A percentile compares a stretch with the other conserved stretches of the same genome.
Conservation (phyloP, 768 basidiomycete genomes). For the Pleurotus cornucopiae region DNA sequence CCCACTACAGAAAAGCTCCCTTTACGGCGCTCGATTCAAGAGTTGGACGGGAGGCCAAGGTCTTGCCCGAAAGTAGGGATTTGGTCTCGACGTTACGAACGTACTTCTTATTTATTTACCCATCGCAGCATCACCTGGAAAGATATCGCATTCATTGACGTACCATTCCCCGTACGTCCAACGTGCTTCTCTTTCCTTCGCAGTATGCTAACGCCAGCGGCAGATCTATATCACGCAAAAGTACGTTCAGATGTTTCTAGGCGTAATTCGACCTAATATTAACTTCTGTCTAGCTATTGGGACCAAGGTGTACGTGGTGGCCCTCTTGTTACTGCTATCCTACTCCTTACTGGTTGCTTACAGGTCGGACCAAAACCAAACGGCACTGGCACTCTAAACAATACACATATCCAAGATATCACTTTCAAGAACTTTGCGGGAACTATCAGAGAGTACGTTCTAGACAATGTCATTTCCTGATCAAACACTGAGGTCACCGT, state of each 20-base stretch:
- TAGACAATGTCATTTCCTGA: neutral
- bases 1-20: slow-evolving; percentile 34
- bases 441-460: slow-evolving; percentile 40
- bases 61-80: slow-evolving; percentile 45
- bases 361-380: slow-evolving; percentile 41
- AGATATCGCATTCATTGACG: slow-evolving; percentile 48
- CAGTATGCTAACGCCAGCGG: neutral
- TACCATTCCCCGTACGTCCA: slow-evolving; percentile 47
- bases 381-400: slow-evolving; percentile 34
- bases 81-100: neutral
- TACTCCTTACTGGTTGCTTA: neutral
- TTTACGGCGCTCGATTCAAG: slow-evolving; percentile 64
- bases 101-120: neutral
- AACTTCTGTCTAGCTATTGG: slow-evolving; percentile 45
- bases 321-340: neutral
- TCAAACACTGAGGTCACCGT: neutral
- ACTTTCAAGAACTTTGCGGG: slow-evolving; percentile 52
- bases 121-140: slow-evolving; percentile 49
- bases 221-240: slow-evolving; percentile 64
- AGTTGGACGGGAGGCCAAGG: slow-evolving; percentile 66
- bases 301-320: slow-evolving; percentile 44
- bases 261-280: neutral
- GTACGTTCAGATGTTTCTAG: slow-evolving; percentile 25
- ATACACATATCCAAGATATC: slow-evolving; percentile 55
- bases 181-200: neutral